phyloP scores from a whole-genome alignment of 208 protist species.

The Leptomonas seymouri region DNA sequence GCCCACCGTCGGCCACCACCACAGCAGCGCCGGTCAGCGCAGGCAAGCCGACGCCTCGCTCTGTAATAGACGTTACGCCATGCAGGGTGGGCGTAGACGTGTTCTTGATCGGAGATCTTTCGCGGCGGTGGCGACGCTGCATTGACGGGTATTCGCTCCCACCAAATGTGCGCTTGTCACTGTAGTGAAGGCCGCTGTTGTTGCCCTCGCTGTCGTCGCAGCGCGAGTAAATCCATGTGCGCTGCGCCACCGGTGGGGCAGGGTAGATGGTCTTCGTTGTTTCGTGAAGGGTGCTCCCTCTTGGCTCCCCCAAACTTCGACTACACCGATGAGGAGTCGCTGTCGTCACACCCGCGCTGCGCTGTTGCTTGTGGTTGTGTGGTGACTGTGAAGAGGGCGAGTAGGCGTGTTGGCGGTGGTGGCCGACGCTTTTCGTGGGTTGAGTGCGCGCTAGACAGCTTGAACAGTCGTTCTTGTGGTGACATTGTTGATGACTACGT shows the following conservation, averaged over 20 bases:
- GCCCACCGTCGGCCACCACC: neutral
- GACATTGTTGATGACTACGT: neutral
- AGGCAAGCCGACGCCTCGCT: neutral
- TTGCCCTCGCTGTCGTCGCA: neutral
- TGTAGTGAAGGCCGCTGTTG: neutral
- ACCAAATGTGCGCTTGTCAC: too few relatives aligned
- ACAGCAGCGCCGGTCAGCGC: neutral
- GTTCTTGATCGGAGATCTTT: neutral
- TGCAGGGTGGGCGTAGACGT: slow-evolving; percentile 1
- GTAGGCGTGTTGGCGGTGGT: neutral
- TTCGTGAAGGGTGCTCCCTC: neutral
- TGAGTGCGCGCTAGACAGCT: neutral
- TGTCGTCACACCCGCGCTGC: neutral
- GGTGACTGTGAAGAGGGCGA: neutral
- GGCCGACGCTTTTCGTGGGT: neutral
- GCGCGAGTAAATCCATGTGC: slow-evolving; percentile 12
- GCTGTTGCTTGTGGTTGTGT: neutral
- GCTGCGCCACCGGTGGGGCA: slow-evolving; percentile 1
- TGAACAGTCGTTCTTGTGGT: neutral
- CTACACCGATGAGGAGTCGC: neutral
- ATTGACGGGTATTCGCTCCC: neutral
- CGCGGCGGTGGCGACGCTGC: neutral
- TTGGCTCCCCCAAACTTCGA: neutral
- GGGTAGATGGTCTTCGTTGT: slow-evolving; percentile 4
- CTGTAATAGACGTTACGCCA: slow-evolving; percentile 7